Evolutionary conservation across 495 filamentous ascomycete species (phyloP), one percentile per base, ranked within the genome.

Genomic region (Astrothelium macrocarpum): DNA sequence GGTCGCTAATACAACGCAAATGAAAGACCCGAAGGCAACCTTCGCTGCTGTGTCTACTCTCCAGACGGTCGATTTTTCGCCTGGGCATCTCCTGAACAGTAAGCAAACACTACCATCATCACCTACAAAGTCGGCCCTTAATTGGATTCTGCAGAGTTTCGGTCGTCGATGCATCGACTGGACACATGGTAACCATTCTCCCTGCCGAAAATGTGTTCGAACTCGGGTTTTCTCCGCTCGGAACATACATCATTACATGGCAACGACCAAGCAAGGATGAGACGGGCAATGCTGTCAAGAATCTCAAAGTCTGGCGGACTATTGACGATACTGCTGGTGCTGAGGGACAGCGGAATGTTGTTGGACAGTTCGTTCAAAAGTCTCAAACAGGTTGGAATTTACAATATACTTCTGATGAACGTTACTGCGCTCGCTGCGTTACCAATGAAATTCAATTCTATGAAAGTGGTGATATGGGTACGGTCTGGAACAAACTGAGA

Each of bases 391-490:
- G 91, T 71, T 98, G 93, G 94, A 97, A 96, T 77, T 80, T 97
- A 72, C 95, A 97, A 76, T 98, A 97, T 73, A 96, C 91, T 32
- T 81, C 83, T 64, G 94, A 98, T 73, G 94, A 98, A 82, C 79
- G 81, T 68, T 90, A 87, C 71, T 98, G 94, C 75, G 94, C 93
- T 63, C 91, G 94, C 60, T 80, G 86, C 39, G 95, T 97, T 70
- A 96, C 90, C 74, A 97, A 97, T 74, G 91, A 96, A 77, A 89
- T 98, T 45, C 94, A 97, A 71, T 95, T 98, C 76, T 97, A 91
- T 78, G 81, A 95, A 75, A 94, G 89, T 75, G 79, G 83, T 58
- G 87, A 96, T 69, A 79, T 97, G 70, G 78, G 80, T 56, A 92
- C 84, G 28, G 90, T 96, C 61, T 97, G 92, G 93, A 93, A 91